Base-by-base conservation (phyloP, 805 yeast species). In the Priceomyces castillae region DNA sequence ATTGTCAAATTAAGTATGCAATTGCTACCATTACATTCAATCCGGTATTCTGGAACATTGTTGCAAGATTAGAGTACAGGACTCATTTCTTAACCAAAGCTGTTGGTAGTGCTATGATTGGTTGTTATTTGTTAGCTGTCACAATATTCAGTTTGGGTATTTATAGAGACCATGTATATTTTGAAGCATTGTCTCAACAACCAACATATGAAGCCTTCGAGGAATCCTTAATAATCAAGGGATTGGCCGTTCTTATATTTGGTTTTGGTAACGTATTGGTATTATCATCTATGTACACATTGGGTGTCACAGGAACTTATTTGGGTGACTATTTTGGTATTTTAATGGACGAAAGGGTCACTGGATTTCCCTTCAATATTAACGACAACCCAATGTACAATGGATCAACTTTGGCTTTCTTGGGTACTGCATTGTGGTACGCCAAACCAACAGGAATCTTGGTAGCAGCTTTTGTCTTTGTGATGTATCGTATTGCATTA, bases 241-340 rank as follows among this genome's bases (percentile, higher is more conserved):
- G 65, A n/a, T 54, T 77, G 4, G 95, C 94, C 2, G 67, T 73
- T 18, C 63, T 62, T 1, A 54, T 71, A 2, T 85, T 90, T 52
- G 79, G 64, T 1, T 61, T 73, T 40, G 99, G 99, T 17, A 90
- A 90, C 52, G 65, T 87, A 7, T 77, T 94, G 41, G 98, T 90
- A 2, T 50, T 86, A 25, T 67, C 82, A 23, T 88, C 97, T 17
- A 92, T 94, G 98, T 92, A 81, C 70, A 84, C 85, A 11, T 74
- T 94, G 51, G 99, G 99, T 18, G 80, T 94, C 47, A 92, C 97
- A 11, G 99, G 99, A 18, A 94, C 99, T 9, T 94, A 94, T 59
- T 69, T 94, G 47, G 99, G 99, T 34, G 99, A 94, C 65, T 95
- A 94, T 69, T 94, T 94, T 66, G 98, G 98, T 1, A 90, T 94